Evolutionary conservation across 1,284 basidiomycete genomes (phyloP).

Genomic region (Boletus sp.): DNA sequence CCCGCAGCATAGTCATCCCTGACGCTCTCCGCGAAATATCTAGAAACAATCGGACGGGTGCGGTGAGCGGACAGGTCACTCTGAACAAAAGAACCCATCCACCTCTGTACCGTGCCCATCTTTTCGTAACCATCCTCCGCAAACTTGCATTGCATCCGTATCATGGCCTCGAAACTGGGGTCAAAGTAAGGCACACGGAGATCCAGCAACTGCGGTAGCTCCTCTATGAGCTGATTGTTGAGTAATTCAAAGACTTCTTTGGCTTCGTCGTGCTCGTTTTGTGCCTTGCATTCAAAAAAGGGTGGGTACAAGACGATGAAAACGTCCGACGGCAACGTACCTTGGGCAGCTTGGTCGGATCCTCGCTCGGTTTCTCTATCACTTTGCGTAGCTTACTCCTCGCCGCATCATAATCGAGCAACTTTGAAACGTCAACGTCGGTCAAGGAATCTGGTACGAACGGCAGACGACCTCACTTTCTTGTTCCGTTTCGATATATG

Average conservation of each 20-base stretch:
- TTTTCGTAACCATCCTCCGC: conserved; percentile 99
- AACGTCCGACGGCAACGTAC: conserved; percentile 44
- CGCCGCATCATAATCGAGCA: conserved; percentile 95
- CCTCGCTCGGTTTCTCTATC: conserved; percentile 92
- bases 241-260: conserved; percentile 93
- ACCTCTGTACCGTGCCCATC: conserved; percentile 93
- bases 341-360: conserved; percentile 88
- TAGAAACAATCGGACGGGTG: conserved; percentile 32
- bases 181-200: conserved; percentile 97
- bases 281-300: conserved; percentile 58
- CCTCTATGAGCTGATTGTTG: conserved; percentile 90
- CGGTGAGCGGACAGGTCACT: conserved; percentile 4
- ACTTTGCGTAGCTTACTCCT: conserved; percentile 89
- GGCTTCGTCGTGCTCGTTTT: conserved; percentile 93
- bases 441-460: background rate
- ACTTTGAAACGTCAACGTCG: conserved; percentile 47
- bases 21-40: conserved; percentile 89
- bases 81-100: conserved; percentile 21
- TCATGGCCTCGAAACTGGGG: conserved; percentile 99
- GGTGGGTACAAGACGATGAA: conserved; percentile 2
- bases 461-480: conserved; percentile 63
- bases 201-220: conserved; percentile 92
- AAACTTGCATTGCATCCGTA: conserved; percentile 96
- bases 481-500: conserved; percentile 95
- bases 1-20: conserved; percentile 98